phyloP scores from a whole-genome alignment of 345 rosid species.

The Microcos paniculata region DNA sequence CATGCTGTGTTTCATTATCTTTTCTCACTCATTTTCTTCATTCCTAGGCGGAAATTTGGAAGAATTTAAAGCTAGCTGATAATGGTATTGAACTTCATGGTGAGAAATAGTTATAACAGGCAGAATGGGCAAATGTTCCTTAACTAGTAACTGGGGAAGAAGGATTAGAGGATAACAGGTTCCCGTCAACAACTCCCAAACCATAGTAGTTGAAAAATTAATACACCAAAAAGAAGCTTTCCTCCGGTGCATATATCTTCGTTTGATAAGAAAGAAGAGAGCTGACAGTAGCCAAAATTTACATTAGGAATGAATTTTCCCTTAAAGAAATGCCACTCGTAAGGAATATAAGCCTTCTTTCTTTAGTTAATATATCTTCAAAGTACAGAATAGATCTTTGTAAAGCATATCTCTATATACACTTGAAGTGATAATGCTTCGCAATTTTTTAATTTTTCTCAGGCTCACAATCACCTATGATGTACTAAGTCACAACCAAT shows the following conservation, averaged over 20 bases:
- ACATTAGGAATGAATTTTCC: neutral
- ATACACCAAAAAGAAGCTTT: neutral
- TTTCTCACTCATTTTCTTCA: too few species aligned
- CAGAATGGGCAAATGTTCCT: too few species aligned
- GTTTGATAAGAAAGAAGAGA: neutral
- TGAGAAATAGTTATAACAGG: too few species aligned
- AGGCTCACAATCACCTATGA: neutral
- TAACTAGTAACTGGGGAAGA: too few species aligned
- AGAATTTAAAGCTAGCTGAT: too few species aligned
- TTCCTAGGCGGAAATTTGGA: too few species aligned
- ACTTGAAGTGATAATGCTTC: neutral
- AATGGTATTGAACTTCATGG: too few species aligned
- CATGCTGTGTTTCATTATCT: too few species aligned
- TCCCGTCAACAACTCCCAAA: neutral
- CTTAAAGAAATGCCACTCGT: neutral
- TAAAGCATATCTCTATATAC: neutral
- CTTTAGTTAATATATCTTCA: neutral
- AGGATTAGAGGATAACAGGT: neutral
- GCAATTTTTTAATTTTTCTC: neutral
- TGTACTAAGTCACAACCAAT: neutral
- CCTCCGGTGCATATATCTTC: neutral
- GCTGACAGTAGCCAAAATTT: neutral
- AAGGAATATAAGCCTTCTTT: neutral
- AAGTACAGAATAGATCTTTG: neutral
- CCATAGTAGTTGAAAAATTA: neutral